These are phyloP conservation scores for Chlamydomonas sphaeroides DNA, from an alignment of 139 green algal species.

Conservation along the genomic window DNA sequence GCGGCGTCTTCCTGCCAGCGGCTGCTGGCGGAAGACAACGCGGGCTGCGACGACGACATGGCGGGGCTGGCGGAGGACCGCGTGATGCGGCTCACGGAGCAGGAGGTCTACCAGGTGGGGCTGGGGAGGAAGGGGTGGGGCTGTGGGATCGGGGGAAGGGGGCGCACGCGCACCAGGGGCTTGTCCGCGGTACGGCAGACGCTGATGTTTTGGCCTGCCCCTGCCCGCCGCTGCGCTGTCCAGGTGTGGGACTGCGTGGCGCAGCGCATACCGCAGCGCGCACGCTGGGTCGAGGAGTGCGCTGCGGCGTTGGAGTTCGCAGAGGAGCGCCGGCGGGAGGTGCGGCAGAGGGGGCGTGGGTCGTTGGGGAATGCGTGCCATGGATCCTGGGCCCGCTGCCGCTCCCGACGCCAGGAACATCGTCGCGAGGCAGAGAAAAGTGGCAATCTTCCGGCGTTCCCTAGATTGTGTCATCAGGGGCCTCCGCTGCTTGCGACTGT, in stretches of 20 bases:
- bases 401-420: too few relatives aligned
- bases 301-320: slow-evolving; percentile 44
- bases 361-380: too few relatives aligned
- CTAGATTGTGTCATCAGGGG: too few relatives aligned
- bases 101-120: slow-evolving; percentile 45
- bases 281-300: slow-evolving; percentile 47
- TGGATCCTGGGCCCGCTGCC: too few relatives aligned
- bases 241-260: slow-evolving; percentile 57
- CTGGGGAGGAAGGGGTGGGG: too few relatives aligned
- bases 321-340: slow-evolving; percentile 46
- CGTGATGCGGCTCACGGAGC: slow-evolving; percentile 56
- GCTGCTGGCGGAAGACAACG: slow-evolving; percentile 36
- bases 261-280: slow-evolving; percentile 32
- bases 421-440: too few relatives aligned
- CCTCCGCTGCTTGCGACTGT: too few relatives aligned
- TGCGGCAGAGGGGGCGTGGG: too few relatives aligned
- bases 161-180: not conserved
- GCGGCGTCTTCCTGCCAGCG: slow-evolving; percentile 27
- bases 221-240: not conserved
- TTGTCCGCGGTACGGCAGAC: not conserved
- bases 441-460: too few relatives aligned
- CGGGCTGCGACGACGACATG: slow-evolving; percentile 48
- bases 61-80: slow-evolving; percentile 56
- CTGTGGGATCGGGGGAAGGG: too few relatives aligned
- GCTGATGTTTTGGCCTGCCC: not conserved